Evolutionary conservation across 2,329 filamentous ascomycete genomes (phyloP).

Genomic region (Botrytis porri): DNA sequence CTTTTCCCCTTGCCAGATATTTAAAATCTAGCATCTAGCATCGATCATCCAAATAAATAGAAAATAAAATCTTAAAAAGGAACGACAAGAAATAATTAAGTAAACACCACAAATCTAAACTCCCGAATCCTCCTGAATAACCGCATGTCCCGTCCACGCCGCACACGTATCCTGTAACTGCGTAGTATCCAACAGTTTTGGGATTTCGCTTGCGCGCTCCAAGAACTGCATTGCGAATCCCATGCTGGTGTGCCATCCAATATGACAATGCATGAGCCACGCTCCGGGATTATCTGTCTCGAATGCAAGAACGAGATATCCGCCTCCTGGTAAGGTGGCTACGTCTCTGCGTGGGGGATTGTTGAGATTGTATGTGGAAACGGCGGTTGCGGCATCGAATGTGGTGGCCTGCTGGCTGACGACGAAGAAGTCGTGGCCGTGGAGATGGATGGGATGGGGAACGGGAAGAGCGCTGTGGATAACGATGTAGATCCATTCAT

Average conservation of each 20-base stretch:
- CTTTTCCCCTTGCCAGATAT: not conserved
- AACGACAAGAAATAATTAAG: not conserved
- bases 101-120: conserved; percentile 7
- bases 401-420: conserved; percentile 45
- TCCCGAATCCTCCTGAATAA: conserved; percentile 23
- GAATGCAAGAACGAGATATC: conserved; percentile 28
- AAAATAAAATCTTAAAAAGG: not conserved
- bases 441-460: conserved; percentile 44
- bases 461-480: conserved; percentile 30
- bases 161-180: conserved; percentile 19
- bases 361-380: conserved; percentile 25
- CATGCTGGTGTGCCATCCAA: conserved; percentile 49
- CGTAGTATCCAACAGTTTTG: conserved; percentile 10
- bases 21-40: not conserved
- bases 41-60: not conserved
- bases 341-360: conserved; percentile 53
- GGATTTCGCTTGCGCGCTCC: conserved; percentile 36
- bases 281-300: conserved; percentile 29
- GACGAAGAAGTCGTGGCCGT: conserved; percentile 49
- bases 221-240: conserved; percentile 51
- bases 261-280: conserved; percentile 33
- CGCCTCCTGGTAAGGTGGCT: conserved; percentile 41
- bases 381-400: conserved; percentile 31
- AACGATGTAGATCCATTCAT: conserved; percentile 36
- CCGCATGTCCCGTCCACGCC: conserved; percentile 17